Conservation (phyloP, 1,284 basidiomycete genomes). For the Mycosarcoma mackinlayi region DNA sequence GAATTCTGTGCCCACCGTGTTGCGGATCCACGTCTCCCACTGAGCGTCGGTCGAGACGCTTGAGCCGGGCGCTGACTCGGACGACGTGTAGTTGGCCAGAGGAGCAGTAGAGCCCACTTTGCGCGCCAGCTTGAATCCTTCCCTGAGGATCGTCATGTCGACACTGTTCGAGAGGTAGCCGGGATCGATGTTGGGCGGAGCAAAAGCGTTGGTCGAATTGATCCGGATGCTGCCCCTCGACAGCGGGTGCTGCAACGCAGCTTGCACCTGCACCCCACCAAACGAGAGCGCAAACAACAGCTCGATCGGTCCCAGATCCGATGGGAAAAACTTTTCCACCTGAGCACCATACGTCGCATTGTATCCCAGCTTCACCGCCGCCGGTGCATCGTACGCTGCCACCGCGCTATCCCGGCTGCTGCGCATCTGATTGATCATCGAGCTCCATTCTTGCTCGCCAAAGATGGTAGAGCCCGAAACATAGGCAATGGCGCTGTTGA, state of each 20-base stretch:
- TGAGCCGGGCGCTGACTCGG: constrained; percentile 39
- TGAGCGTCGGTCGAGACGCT: constrained; percentile 69
- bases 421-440: constrained; percentile 38
- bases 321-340: constrained; percentile 70
- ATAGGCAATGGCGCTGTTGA: constrained; percentile 78
- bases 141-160: constrained; percentile 74
- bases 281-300: constrained; percentile 52
- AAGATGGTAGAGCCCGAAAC: constrained; percentile 74
- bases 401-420: constrained; percentile 58
- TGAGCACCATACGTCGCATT: constrained; percentile 74
- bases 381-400: constrained; percentile 71
- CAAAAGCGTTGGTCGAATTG: constrained; percentile 73
- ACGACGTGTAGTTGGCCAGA: constrained; percentile 22
- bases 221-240: constrained; percentile 71
- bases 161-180: constrained; percentile 70
- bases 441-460: constrained; percentile 58
- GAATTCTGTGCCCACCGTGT: constrained; percentile 70
- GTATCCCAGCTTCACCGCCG: constrained; percentile 75
- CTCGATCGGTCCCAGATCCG: constrained; percentile 52
- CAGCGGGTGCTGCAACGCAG: constrained; percentile 77
- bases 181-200: constrained; percentile 75
- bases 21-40: constrained; percentile 71
- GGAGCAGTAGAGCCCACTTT: constrained; percentile 67
- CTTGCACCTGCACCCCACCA: constrained; percentile 71
- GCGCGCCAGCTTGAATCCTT: constrained; percentile 74